Percentiles rank a stretch among this genome's conserved stretches.
phyloP scores from a whole-genome alignment of 768 basidiomycete species.

The Collybia sordida region DNA sequence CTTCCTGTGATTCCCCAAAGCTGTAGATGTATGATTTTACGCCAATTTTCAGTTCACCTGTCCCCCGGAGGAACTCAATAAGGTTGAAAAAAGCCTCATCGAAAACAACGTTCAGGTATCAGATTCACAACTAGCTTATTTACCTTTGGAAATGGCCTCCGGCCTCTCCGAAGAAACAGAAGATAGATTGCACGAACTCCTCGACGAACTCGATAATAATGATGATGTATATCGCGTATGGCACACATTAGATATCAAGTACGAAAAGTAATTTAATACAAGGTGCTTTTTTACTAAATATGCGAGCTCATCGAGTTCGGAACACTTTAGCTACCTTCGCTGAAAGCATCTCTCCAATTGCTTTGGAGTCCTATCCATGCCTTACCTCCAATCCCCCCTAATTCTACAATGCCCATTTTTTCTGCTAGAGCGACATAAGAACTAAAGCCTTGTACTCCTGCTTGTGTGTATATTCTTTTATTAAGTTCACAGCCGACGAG shows the following conservation, averaged over 20 bases:
- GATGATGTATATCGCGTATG: constrained; percentile 62
- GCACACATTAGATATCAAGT: constrained; percentile 7
- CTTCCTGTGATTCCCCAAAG: not conserved
- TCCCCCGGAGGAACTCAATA: constrained; percentile 34
- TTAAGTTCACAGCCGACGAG: constrained; percentile 4
- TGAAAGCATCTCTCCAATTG: too few species aligned
- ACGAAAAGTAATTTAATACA: not conserved
- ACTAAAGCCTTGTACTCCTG: constrained; percentile 7
- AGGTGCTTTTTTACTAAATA: not conserved
- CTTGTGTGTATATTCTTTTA: constrained; percentile 1
- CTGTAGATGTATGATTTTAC: not conserved
- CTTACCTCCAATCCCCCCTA: constrained; percentile 6
- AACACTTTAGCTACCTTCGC: too few species aligned
- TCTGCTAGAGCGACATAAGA: constrained; percentile 12
- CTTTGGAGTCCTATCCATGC: constrained; percentile 12
- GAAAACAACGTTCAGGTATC: constrained; percentile 31
- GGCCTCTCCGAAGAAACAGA: constrained; percentile 38
- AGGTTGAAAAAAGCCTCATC: constrained; percentile 35
- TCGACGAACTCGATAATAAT: constrained; percentile 53
- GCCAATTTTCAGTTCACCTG: constrained; percentile 44
- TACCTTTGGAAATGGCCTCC: constrained; percentile 39
- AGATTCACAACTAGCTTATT: constrained; percentile 53
- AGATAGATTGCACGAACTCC: constrained; percentile 39
- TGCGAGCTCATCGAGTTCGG: too few species aligned
- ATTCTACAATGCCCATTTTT: constrained; percentile 5